These are phyloP conservation scores for Phyllosticta paracitricarpa DNA, from an alignment of 2,329 filamentous ascomycete genomes.

Conservation along the genomic window DNA sequence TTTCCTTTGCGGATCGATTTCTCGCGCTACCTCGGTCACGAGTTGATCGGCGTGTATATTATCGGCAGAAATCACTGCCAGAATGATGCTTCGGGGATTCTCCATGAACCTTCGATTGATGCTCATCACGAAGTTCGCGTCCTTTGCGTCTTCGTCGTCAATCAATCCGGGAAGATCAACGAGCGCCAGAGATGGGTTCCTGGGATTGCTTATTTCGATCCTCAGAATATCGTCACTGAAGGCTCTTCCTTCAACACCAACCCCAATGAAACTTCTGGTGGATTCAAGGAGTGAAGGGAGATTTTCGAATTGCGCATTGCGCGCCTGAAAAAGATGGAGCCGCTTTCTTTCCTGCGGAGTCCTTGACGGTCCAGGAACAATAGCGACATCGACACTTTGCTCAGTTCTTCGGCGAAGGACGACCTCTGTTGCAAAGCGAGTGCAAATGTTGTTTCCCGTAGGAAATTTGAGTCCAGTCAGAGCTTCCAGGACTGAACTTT, in stretches of 20 bases:
- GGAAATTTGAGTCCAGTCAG: slow-evolving; percentile 53
- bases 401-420: slow-evolving; percentile 37
- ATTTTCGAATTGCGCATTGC: slow-evolving; percentile 24
- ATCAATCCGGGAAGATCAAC: slow-evolving; percentile 32
- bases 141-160: slow-evolving; percentile 21
- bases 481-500: slow-evolving; percentile 56
- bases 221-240: slow-evolving; percentile 20
- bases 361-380: slow-evolving; percentile 20
- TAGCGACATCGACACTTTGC: slow-evolving; percentile 33
- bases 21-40: slow-evolving; percentile 40
- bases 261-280: slow-evolving; percentile 35
- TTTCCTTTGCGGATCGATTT: slow-evolving; percentile 35
- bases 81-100: slow-evolving; percentile 48
- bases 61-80: slow-evolving; percentile 36
- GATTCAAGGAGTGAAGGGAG: slow-evolving; percentile 39
- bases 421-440: slow-evolving; percentile 52
- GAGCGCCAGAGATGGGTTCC: slow-evolving; percentile 21
- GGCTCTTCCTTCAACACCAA: slow-evolving; percentile 10
- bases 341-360: slow-evolving; percentile 19
- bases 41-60: slow-evolving; percentile 46
- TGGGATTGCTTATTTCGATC: slow-evolving; percentile 17
- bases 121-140: slow-evolving; percentile 22
- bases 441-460: slow-evolving; percentile 46
- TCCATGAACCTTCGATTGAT: slow-evolving; percentile 46
- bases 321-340: slow-evolving; percentile 24